A percentile compares a stretch with the other conserved stretches of the same genome.
Evolutionary conservation across 169 alveolate species (phyloP).

Genomic region (Babesia bovis): DNA sequence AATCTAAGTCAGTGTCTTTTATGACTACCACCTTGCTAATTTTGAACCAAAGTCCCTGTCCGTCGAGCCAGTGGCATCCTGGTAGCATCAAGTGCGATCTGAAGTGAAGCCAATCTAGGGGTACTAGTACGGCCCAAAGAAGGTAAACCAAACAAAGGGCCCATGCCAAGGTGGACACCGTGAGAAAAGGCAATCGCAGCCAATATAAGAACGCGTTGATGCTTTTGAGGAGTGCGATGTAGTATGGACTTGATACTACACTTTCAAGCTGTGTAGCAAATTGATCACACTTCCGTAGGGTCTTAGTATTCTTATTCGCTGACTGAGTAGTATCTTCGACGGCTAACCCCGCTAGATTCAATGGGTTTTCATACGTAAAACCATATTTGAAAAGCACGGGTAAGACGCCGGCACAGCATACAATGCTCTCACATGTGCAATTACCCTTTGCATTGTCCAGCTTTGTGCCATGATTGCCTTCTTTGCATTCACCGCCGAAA

Average conservation of each 20-base stretch:
- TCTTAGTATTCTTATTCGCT: not conserved
- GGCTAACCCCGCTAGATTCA: not conserved
- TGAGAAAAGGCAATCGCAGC: not conserved
- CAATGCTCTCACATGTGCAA: not conserved
- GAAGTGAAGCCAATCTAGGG: not conserved
- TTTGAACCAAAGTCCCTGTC: too few relatives aligned
- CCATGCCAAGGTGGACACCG: not conserved
- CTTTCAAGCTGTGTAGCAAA: constrained; percentile 1
- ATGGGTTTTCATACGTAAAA: not conserved
- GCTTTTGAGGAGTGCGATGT: not conserved
- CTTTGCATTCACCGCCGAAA: not conserved
- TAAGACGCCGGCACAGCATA: constrained; percentile 4
- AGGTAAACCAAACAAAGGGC: not conserved
- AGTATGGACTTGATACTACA: not conserved
- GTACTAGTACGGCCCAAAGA: not conserved
- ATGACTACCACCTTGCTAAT: too few relatives aligned
- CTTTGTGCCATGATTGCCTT: not conserved
- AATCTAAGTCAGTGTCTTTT: too few relatives aligned
- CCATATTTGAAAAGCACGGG: constrained; percentile 1
- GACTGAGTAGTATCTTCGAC: too few relatives aligned
- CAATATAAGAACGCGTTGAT: not conserved
- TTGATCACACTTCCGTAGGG: not conserved
- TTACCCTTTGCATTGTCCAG: not conserved
- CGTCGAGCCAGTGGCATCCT: too few relatives aligned
- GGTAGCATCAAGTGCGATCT: constrained; percentile 2